These are phyloP conservation scores for Phanerochaete carnosa DNA, from an alignment of 768 basidiomycete genomes.

Conservation along the genomic window DNA sequence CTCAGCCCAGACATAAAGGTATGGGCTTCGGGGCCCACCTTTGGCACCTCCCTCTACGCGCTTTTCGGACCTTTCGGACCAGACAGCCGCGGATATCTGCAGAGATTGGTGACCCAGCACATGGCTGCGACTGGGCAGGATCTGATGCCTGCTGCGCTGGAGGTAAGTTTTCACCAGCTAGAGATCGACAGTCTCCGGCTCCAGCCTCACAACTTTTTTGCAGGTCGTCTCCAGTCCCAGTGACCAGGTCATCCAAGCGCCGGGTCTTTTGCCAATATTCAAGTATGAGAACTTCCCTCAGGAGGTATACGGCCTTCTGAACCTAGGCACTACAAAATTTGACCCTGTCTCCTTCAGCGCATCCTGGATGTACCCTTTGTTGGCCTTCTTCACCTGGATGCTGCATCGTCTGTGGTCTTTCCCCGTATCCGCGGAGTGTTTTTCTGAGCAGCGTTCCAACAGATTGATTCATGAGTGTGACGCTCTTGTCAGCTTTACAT, in stretches of 20 bases:
- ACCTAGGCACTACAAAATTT: neutral
- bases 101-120: neutral
- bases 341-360: neutral
- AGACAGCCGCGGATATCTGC: neutral
- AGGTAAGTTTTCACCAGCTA: neutral
- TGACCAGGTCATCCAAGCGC: neutral
- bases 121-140: neutral
- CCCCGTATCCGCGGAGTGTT: no score
- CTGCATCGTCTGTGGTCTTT: no score
- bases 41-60: no score
- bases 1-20: neutral
- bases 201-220: neutral
- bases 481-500: slow-evolving; percentile 14
- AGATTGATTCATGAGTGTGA: slow-evolving; percentile 11
- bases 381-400: neutral
- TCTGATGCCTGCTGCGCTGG: neutral
- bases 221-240: neutral
- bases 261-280: neutral
- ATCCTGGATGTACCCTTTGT: neutral
- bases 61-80: neutral
- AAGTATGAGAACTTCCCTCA: slow-evolving; percentile 3
- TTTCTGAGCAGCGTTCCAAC: neutral
- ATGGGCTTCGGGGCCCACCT: neutral
- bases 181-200: neutral
- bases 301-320: neutral